Conservation (phyloP, 441 rosid genomes). For the Erysimum cheiri region DNA sequence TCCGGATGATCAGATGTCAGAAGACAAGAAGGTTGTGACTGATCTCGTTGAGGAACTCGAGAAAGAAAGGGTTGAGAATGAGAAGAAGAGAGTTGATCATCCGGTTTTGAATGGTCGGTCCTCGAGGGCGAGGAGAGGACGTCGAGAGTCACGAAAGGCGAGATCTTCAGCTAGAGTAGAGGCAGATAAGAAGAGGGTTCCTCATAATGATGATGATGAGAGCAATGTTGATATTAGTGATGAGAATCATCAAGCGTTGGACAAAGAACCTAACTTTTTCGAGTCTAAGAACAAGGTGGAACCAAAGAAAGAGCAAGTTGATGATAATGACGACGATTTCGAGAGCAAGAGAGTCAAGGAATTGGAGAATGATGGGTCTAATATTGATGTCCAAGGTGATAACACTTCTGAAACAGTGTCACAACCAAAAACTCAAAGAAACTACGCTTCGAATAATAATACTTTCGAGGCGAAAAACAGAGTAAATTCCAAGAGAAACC, state of each 20-base stretch:
- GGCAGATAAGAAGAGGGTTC: conserved; percentile 35
- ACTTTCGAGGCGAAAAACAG: conserved; percentile 7
- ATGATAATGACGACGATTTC: conserved; percentile 5
- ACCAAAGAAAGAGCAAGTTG: conserved; percentile 22
- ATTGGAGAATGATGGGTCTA: not conserved
- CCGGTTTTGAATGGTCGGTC: conserved; percentile 30
- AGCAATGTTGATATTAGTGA: conserved; percentile 19
- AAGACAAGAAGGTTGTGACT: conserved; percentile 38
- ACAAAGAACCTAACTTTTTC: conserved; percentile 25
- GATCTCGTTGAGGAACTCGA: conserved; percentile 40
- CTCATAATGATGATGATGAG: conserved; percentile 7
- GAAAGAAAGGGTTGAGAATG: conserved; percentile 25
- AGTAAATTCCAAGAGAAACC: conserved; percentile 11
- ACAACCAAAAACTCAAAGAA: conserved; percentile 14
- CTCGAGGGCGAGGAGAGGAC: conserved; percentile 39
- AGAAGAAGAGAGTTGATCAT: conserved; percentile 33
- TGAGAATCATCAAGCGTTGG: conserved; percentile 18
- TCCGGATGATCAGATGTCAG: conserved; percentile 26
- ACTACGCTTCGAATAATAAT: not conserved
- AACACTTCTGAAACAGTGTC: not conserved
- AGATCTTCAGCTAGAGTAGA: conserved; percentile 28
- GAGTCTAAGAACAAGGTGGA: conserved; percentile 18
- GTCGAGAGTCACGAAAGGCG: conserved; percentile 24
- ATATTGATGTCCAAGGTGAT: conserved; percentile 15
- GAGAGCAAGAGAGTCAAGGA: conserved; percentile 6